phyloP scores from a whole-genome alignment of 176 grass and related monocot genomes.

The Areca catechu region DNA sequence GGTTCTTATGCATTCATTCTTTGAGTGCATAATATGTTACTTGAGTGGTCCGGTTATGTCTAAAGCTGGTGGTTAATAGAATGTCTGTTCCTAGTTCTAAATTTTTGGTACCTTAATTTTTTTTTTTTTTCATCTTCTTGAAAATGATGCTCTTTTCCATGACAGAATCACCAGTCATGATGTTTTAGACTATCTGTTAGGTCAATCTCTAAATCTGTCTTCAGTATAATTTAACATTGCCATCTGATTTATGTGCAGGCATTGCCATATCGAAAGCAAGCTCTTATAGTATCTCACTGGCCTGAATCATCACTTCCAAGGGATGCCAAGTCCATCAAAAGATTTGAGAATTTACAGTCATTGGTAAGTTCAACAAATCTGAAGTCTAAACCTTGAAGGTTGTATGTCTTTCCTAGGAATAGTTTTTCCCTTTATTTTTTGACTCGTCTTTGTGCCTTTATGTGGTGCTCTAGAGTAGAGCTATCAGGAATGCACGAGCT shows the following conservation, averaged over 20 bases:
- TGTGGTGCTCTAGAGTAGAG: constrained; percentile 46
- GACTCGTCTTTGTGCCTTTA: constrained; percentile 3
- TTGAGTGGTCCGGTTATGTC: too few species aligned
- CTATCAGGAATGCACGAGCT: constrained; percentile 89
- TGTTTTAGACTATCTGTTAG: too few species aligned
- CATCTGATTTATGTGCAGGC: constrained; percentile 45
- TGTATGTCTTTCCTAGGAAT: too few species aligned
- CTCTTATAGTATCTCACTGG: constrained; percentile 79
- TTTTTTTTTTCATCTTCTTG: too few species aligned
- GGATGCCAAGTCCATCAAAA: constrained; percentile 68
- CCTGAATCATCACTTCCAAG: constrained; percentile 60
- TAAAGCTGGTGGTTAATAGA: too few species aligned
- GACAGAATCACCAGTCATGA: too few species aligned
- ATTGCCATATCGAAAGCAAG: constrained; percentile 69
- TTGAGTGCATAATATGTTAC: too few species aligned
- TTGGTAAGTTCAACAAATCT: constrained; percentile 42
- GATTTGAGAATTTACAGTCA: constrained; percentile 95
- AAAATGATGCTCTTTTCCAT: too few species aligned
- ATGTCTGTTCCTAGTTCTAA: too few species aligned
- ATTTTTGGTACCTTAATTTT: too few species aligned
- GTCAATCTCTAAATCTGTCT: too few species aligned
- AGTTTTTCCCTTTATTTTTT: neutral
- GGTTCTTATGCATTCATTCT: too few species aligned
- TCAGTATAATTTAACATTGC: neutral
- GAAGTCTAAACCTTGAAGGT: neutral